Percentiles rank a stretch among this genome's conserved stretches.
Conservation (phyloP, 1,139 yeast genomes). For the Scheffersomyces titani region DNA sequence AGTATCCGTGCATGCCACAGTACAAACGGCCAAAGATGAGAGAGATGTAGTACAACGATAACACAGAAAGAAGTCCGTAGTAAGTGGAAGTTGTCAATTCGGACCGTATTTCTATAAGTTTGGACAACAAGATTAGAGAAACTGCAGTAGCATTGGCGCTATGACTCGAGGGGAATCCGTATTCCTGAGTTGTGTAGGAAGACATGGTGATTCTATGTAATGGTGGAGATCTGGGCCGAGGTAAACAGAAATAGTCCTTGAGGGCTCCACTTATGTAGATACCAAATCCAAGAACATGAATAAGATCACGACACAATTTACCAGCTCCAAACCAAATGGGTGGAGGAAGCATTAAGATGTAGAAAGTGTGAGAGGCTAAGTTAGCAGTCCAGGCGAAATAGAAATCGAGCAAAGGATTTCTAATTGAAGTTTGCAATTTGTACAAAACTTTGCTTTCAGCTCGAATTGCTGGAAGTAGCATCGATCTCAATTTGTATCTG, state of each 20-base stretch:
- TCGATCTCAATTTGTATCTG: conserved; percentile 59
- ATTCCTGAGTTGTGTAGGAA: conserved; percentile 85
- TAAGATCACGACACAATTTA: conserved; percentile 63
- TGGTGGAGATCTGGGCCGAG: conserved; percentile 93
- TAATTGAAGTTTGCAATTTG: conserved; percentile 52
- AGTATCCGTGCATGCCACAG: conserved; percentile 97
- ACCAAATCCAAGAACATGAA: conserved; percentile 80
- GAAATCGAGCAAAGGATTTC: conserved; percentile 60
- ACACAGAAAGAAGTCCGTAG: conserved; percentile 12
- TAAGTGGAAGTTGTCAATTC: conserved; percentile 8
- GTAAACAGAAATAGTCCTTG: conserved; percentile 86
- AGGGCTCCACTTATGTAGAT: conserved; percentile 75
- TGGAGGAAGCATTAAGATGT: conserved; percentile 82
- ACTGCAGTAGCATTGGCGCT: conserved; percentile 91
- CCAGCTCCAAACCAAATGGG: conserved; percentile 83
- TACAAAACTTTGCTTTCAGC: conserved; percentile 66
- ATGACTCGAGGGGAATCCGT: conserved; percentile 94
- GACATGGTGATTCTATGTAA: conserved; percentile 86
- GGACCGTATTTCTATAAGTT: conserved; percentile 17
- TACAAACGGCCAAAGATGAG: conserved; percentile 80
- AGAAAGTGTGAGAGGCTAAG: conserved; percentile 91
- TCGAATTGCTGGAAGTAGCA: conserved; percentile 60
- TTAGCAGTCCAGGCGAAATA: conserved; percentile 91
- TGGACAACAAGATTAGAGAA: conserved; percentile 47
- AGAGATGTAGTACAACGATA: conserved; percentile 58